phyloP scores from a whole-genome alignment of 192 early-diverging fungal species.

The Hyaloraphidium curvatum region DNA sequence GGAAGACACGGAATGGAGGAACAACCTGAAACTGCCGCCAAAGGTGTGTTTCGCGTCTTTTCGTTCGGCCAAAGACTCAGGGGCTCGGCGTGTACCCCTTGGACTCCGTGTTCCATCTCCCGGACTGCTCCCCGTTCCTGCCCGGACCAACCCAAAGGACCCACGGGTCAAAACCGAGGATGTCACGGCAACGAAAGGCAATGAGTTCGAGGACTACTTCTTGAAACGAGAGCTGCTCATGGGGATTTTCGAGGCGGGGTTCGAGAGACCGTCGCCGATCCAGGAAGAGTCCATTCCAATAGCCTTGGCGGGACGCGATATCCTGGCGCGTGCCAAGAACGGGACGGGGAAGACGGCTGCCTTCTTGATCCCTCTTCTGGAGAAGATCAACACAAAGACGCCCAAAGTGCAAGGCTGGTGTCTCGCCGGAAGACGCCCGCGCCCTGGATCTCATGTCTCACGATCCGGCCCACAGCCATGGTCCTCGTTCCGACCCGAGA shows the following conservation, averaged over 20 bases:
- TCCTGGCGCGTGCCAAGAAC: conserved; percentile 92
- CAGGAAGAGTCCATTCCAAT: conserved; percentile 99
- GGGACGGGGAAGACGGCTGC: conserved; percentile 90
- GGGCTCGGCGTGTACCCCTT: too few relatives aligned
- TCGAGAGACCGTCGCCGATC: conserved; percentile 92
- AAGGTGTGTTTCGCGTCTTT: too few relatives aligned
- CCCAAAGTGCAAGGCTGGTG: conserved; percentile 57
- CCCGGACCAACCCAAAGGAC: too few relatives aligned
- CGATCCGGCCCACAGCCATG: conserved; percentile 27
- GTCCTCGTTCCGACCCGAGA: conserved; percentile 93
- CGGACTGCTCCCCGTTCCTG: too few relatives aligned
- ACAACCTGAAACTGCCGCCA: too few relatives aligned
- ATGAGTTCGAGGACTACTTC: conserved; percentile 98
- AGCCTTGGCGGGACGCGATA: conserved; percentile 84
- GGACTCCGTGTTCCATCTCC: too few relatives aligned
- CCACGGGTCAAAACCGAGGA: conserved; percentile 88
- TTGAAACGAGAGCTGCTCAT: conserved; percentile 90
- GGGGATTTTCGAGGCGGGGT: conserved; percentile 98
- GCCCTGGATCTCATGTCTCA: not conserved
- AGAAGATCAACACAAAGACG: conserved; percentile 76
- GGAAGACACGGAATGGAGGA: too few relatives aligned
- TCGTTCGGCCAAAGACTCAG: too few relatives aligned
- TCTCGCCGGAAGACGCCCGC: not conserved
- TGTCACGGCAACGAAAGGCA: conserved; percentile 93
- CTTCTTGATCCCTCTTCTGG: conserved; percentile 88